Conservation (phyloP, 139 green algal genomes). For the Volvox africanus region DNA sequence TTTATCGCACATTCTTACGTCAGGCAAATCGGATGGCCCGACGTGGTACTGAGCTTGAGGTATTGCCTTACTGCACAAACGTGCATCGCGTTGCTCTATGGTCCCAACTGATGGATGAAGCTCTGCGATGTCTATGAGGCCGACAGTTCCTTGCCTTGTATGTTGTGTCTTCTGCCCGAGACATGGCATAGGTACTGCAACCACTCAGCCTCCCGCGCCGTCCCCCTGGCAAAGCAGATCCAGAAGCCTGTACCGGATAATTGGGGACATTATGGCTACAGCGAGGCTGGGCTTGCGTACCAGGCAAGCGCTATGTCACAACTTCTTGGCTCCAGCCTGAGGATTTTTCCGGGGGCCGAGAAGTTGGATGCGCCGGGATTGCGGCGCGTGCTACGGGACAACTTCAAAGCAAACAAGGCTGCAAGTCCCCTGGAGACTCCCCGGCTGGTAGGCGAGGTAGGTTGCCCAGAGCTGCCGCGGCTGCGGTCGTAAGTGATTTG, state of each 20-base stretch:
- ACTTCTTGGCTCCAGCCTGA: slow-evolving; percentile 23
- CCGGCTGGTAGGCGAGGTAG: slow-evolving; percentile 5
- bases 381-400: slow-evolving; percentile 20
- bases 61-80: background rate
- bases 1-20: slow-evolving; percentile 1
- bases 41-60: background rate
- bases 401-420: background rate
- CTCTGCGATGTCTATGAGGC: too few relatives aligned
- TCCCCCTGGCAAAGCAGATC: background rate
- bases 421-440: background rate
- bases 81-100: too few relatives aligned
- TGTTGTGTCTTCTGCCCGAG: too few relatives aligned
- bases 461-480: background rate
- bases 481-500: too few relatives aligned
- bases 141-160: too few relatives aligned
- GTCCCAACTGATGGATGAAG: too few relatives aligned
- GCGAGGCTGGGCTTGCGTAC: slow-evolving; percentile 8
- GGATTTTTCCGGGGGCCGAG: background rate
- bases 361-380: background rate
- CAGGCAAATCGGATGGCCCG: background rate
- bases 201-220: too few relatives aligned
- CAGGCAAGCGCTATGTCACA: background rate
- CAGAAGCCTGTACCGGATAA: slow-evolving; percentile 33
- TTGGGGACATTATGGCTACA: slow-evolving; percentile 30
- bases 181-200: too few relatives aligned